Evolutionary conservation across 2,329 filamentous ascomycete species (phyloP), one percentile per base, ranked within the genome.

Genomic region (Aspergillus uvarum): DNA sequence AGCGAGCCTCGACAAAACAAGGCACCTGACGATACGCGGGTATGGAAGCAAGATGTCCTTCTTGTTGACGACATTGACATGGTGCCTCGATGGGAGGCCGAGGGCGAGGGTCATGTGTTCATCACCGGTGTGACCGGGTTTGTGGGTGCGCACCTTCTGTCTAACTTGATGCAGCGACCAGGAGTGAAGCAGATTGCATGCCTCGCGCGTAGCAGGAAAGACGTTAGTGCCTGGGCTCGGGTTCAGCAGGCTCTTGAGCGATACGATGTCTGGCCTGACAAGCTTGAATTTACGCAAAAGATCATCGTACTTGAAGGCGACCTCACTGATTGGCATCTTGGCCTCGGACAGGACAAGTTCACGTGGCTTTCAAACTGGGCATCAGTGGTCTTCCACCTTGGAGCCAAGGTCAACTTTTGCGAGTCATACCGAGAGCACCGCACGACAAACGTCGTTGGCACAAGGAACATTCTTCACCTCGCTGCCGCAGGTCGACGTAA

Each of bases 61-160:
- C 47, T 35, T 16, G 35, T 62, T 21, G 44, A 60, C 7, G 21
- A 31, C 11, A 54, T 60, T n/a, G 24, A 47, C 29, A 11, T 51
- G 11, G 14, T 54, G 0, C 60, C 54, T 26, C n/a, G 54, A 14
- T 60, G 60, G 60, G 49, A 60, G 6, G 35, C 53, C 21, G 12
- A 38, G 4, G 29, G 26, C 54, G 60, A 62, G 19, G 60, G 60
- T 8, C 54, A 26, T n/a, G 60, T 60, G 4, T 54, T 62, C 29
- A 12, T 62, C n/a, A 58, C 60, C 6, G 60, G 60, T 5, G 58
- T 24, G 6, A 58, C 60, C 2, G 60, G 60, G 6, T 62, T 62
- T 16, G 50, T 62, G 16, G 58, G 60, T 2, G 47, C 58, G 2
- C 54, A 59, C 35, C 35, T 59, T 16, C 57, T 59, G 4, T 54